Base-by-base conservation (phyloP, 306 rosid species). In the Quercus glauca region DNA sequence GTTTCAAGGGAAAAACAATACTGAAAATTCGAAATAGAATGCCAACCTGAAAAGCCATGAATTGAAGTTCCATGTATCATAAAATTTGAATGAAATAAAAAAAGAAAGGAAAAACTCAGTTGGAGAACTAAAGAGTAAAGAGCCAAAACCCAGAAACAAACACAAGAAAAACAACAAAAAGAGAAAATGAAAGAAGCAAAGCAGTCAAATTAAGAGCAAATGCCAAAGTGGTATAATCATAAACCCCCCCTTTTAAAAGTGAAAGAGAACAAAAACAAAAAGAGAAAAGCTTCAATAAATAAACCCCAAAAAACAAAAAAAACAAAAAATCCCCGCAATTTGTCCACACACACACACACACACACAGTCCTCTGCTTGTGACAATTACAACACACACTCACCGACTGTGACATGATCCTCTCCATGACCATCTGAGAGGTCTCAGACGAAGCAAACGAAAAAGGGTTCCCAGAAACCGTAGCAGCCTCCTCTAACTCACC, bases 351-450 rank as follows among this genome's bases (percentile, higher is more conserved):
- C 83, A 76, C 76, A 33, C 6, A 63, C 21, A 37, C 76, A 58
- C 77, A 77, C 59, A 29, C 45, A 4, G 33, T 28, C 67, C 56
- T 23, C 33, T 7, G 28, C 18, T 68, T n/a, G 15, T 5, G 8
- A 12, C 72, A 67, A 49, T 49, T 49, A 49, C 53, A 49, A 49
- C 4, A 12, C 5, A 15, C 33, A 78, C 93, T 84, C 79, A 94
- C 99, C 76, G 99, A 92, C 74, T 94, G 97, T 4, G 97, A 92
- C 92, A 94, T 86, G 35, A 94, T 94, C 6, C 99, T 90, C 45
- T 94, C 99, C 97, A 94, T 90, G 18, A 94, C 93, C 91, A 92
- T 89, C 80, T 85, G 97, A 0, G 99, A 92, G 5, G 97, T 94
- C 75, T 94, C 99, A 0, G 97, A 87, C 21, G 90, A 91, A 19